Evolutionary conservation across 352 stramenopile species (phyloP), one percentile per base, ranked within the genome.

Genomic region (Phytophthora tubulina): DNA sequence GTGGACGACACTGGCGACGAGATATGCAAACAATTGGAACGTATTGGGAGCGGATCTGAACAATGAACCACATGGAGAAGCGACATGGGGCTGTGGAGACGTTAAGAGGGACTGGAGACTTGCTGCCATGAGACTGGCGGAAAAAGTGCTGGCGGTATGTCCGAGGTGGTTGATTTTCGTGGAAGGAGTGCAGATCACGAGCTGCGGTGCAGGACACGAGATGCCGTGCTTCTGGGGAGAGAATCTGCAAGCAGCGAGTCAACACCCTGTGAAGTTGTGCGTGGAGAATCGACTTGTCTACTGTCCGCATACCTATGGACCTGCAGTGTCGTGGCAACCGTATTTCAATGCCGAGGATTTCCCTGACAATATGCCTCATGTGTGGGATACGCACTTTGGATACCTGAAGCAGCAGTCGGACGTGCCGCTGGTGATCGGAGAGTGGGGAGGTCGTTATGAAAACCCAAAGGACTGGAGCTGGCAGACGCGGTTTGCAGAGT

Each of bases 381-480:
- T 93, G 49, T 93, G 85, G 85, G 72, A 91, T 44, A 36, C 54
- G 1, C 82, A 90, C 45, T 89, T 93, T 70, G 85, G 85, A 4
- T 86, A 76, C 58, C 13, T 89, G 1, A 75, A 73, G 31, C 38
- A 72, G 32, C 49, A 73, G 35, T 62, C 72, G 21, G 67, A 75
- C 3, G 70, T 74, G 4, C 67, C 84, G 27, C 13, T 93, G 6
- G 80, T 93, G 2, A 70, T 91, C 21, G 85, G 85, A 2, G 85
- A 91, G 66, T 93, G 81, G 81, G 85, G 85, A 33, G 85, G 85
- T 17, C 77, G 72, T 14, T 74, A 86, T 59, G 67, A 61, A 0
- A 61, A 70, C 8, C 44, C 60, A 7, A 67, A 63, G 21, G 84
- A 94, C 53, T 73, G 70, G 54, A 69, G 15, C 32, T 90, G 82